Evolutionary conservation across 345 rosid species (phyloP).

Genomic region (Eucalyptus dawsonii): DNA sequence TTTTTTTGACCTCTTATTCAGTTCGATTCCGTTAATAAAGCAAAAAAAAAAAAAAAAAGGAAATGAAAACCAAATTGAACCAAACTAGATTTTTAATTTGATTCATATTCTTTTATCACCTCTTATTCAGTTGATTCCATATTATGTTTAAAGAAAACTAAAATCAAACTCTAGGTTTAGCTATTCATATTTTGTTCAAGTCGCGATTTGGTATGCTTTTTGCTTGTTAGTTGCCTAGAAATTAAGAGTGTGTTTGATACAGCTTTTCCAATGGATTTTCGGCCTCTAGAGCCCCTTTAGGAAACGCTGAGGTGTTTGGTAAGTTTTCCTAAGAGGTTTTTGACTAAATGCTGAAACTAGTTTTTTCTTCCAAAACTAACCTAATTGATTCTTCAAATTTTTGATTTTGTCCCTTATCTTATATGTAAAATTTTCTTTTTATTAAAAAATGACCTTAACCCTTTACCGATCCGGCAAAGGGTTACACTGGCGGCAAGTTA

Average conservation of each 20-base stretch:
- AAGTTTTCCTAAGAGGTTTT: accelerated
- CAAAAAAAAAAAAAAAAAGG: accelerated
- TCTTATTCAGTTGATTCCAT: too few species aligned
- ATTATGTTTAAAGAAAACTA: too few species aligned
- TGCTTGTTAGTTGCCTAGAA: too few species aligned
- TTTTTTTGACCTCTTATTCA: accelerated
- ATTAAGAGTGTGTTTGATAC: accelerated
- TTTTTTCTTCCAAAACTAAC: too few species aligned
- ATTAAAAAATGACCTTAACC: too few species aligned
- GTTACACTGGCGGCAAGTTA: too few species aligned
- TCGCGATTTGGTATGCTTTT: accelerated
- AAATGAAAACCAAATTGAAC: accelerated
- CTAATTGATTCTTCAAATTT: accelerated
- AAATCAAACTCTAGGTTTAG: too few species aligned
- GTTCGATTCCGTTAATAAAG: too few species aligned
- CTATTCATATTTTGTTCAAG: accelerated
- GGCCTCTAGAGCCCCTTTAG: too few species aligned
- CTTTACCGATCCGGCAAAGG: accelerated
- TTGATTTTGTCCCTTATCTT: accelerated
- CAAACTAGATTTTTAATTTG: accelerated
- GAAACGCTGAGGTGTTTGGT: too few species aligned
- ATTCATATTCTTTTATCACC: accelerated
- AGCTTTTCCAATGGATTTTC: too few species aligned
- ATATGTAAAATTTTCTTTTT: too few species aligned
- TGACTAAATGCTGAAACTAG: accelerated